Percentiles rank a stretch among this genome's conserved stretches.
These are phyloP conservation scores for Rhinocladiella mackenziei DNA, from an alignment of 2,329 filamentous ascomycete genomes.

Conservation along the genomic window DNA sequence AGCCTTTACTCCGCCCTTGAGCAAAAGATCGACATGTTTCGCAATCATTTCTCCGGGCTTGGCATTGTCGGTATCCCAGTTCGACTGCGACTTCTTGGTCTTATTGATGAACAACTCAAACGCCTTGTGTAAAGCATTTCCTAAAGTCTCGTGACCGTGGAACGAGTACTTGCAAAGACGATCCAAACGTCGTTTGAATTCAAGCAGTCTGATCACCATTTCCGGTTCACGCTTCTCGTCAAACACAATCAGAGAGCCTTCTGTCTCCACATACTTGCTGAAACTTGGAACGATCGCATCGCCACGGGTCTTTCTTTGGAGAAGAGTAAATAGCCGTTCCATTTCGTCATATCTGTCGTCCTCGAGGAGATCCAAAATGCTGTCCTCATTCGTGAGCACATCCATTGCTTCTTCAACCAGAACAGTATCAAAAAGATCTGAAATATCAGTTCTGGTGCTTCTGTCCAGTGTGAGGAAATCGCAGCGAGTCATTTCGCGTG, in stretches of 20 bases:
- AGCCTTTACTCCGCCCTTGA: slow-evolving; percentile 82
- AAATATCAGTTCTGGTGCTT: slow-evolving; percentile 72
- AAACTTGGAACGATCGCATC: slow-evolving; percentile 68
- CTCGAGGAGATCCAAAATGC: slow-evolving; percentile 69
- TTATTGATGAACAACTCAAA: slow-evolving; percentile 94
- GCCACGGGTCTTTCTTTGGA: slow-evolving; percentile 68
- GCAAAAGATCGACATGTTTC: slow-evolving; percentile 86
- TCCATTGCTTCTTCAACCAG: slow-evolving; percentile 66
- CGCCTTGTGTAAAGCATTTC: slow-evolving; percentile 73
- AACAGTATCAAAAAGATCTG: slow-evolving; percentile 67
- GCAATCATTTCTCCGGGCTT: slow-evolving; percentile 99
- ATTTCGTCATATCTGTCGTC: slow-evolving; percentile 66
- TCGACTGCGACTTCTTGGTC: slow-evolving; percentile 63
- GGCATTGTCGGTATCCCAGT: slow-evolving; percentile 77
- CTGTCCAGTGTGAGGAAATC: slow-evolving; percentile 77
- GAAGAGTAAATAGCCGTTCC: slow-evolving; percentile 70
- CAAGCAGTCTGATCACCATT: slow-evolving; percentile 80
- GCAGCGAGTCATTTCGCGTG: slow-evolving; percentile 69
- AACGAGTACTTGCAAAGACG: slow-evolving; percentile 74
- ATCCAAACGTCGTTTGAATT: slow-evolving; percentile 76
- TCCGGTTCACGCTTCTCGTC: slow-evolving; percentile 73
- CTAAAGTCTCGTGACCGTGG: slow-evolving; percentile 68
- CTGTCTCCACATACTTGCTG: slow-evolving; percentile 69
- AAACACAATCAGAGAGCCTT: slow-evolving; percentile 71
- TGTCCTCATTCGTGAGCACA: slow-evolving; percentile 61